Base-by-base conservation (phyloP, 768 basidiomycete species). In the Gyrodon lividus region DNA sequence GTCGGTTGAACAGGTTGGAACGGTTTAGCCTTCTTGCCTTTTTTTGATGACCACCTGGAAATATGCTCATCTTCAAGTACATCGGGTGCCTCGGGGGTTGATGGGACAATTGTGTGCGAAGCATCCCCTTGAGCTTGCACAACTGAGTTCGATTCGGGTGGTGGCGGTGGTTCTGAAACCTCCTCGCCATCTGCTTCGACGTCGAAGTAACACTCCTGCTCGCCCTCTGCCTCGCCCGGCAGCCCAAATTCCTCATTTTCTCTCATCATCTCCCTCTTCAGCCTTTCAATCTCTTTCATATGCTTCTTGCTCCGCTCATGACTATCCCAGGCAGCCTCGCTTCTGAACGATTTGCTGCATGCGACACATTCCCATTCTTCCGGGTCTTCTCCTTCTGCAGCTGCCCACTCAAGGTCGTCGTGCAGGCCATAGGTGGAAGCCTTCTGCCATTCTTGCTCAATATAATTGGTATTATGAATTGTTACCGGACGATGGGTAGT, bases 291-390 rank as follows among this genome's bases (percentile, higher is more conserved):
- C 55, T 93, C 90, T 68, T 87, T 91, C 65, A 89, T 65, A 62
- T 99, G 97, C 69, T 93, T 97, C 71, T 89, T 89, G 68, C 94
- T 97, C 57, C 94, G 77, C 68, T 98, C 97, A 57, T 98, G 97
- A 66, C 93, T 98, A 59, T 86, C 77, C 95, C 95, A 99, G 5
- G 93, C 91, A 0, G 92, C 90, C 60, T 98, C 94, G 57, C 87
- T 93, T 62, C 86, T 74, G 65, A 98, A 98, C 0, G 79, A 77
- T 73, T 97, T 98, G 24, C 80, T 77, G 61, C 97, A 99, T 7
- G 86, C 95, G n/a, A 98, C 86, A 62, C 97, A 99, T 66, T 96
- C 94, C 86, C 88, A 93, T 63, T 89, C 89, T 60, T 92, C 89
- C 5, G 79, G 70, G 51, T 86, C 80, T 24, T 81, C 82, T 6